phyloP scores from a whole-genome alignment of 805 yeast genomes.

The Lipomyces mesembrius region DNA sequence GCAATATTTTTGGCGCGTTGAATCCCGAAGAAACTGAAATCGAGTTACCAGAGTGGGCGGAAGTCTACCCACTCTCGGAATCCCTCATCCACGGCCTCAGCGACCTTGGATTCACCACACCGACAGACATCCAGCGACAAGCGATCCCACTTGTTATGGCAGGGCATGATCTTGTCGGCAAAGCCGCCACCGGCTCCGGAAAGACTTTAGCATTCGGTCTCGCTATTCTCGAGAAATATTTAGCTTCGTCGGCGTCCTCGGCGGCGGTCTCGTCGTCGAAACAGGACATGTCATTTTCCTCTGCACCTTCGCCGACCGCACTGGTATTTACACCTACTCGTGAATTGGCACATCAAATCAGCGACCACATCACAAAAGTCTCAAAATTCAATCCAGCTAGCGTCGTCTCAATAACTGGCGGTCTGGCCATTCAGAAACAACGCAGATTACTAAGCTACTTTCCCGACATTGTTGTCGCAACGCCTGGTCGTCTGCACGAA shows the following conservation, averaged over 20 bases:
- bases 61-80: conserved; percentile 55
- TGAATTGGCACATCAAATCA: conserved; percentile 94
- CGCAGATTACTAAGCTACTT: conserved; percentile 70
- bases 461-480: conserved; percentile 84
- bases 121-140: conserved; percentile 82
- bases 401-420: conserved; percentile 86
- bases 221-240: conserved; percentile 77
- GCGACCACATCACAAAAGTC: conserved; percentile 64
- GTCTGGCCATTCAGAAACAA: conserved; percentile 91
- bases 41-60: conserved; percentile 47
- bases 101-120: conserved; percentile 61
- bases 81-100: conserved; percentile 63
- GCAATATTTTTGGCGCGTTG: conserved; percentile 36
- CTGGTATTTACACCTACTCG: conserved; percentile 92
- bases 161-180: conserved; percentile 87
- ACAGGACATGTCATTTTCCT: conserved; percentile 37
- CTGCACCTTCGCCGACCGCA: conserved; percentile 61
- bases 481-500: conserved; percentile 93
- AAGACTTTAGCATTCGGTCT: conserved; percentile 95
- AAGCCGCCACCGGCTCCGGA: conserved; percentile 98
- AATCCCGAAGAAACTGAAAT: conserved; percentile 36
- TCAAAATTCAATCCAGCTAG: conserved; percentile 57
- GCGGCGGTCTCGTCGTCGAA: conserved; percentile 30
- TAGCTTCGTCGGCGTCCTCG: conserved; percentile 37
- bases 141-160: conserved; percentile 74